Evolutionary conservation across 2,329 filamentous ascomycete genomes (phyloP), one percentile per base, ranked within the genome.

Genomic region (Hypomyces rosellus): DNA sequence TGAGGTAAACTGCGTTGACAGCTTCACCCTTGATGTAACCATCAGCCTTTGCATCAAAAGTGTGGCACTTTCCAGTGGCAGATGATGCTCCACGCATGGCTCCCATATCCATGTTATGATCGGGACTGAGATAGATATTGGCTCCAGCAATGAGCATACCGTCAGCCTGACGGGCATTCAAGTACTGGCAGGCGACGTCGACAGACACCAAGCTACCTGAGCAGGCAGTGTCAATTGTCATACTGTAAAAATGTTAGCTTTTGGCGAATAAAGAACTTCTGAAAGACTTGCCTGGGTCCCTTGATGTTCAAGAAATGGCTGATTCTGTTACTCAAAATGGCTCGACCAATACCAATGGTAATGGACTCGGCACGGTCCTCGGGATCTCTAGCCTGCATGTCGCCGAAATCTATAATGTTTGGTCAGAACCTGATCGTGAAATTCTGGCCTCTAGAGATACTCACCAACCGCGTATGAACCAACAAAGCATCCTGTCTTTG

Each of bases 141-240:
- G 25, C 25, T 38, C 51, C 3, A 8, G 25, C 25, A 11, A 30
- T 6, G 8, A 30, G 25, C 25, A 30, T 30, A 30, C 25, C 25
- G 9, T 57, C 52, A 8, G 50, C 41, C 16, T 55, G 16, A 3
- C 51, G 39, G 9, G 53, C 46, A 16, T 53, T 50, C 9, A 59
- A 43, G 16, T 57, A 54, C 15, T 46, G 50, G 34, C 50, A 55
- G 11, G 74, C 75, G 13, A 72, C 61, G 54, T 78, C 69, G 0
- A 79, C 61, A 0, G 69, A 70, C 3, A 74, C 67, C 16, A 78
- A 60, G 30, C 68, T 70, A 14, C 69, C 68, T 3, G 74, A 77
- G 59, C 76, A 80, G 12, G 73, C 77, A 0, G 76, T 78, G 45
- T 79, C 75, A n/a, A 79, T 62, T 0, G 72, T 76, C 54, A 76